Evolutionary conservation across 441 rosid genomes (phyloP), one percentile per base, ranked within the genome.

Genomic region (Euphorbia celastroides): DNA sequence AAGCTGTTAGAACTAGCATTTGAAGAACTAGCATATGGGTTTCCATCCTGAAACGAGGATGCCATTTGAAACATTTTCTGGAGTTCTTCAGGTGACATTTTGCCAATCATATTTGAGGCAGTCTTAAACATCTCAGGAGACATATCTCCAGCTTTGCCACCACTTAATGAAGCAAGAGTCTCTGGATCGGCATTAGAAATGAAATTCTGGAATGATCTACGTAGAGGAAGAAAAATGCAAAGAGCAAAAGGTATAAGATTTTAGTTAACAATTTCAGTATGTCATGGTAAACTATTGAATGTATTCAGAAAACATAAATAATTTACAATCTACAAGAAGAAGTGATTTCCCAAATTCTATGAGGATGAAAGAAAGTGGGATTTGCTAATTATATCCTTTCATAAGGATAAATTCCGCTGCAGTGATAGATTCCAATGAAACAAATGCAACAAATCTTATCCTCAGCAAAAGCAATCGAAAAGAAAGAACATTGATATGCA

Each of bases 51-150:
- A 71, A 84, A 87, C 3, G 97, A 86, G 14, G 97, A 87, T 26
- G 98, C 96, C 79, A 88, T 22, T 67, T 86, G 84, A 71, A 88
- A 80, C 93, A 91, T 86, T 66, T 75, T 91, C 57, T 91, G 86
- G 65, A 94, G 93, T 76, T 91, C 97, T 62, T 88, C 92, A 8
- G 92, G 88, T 16, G 97, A 77, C 96, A 94, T 89, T 75, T 88
- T 91, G 73, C 89, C 30, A 11, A 94, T 84, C 97, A 89, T 91
- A 71, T 72, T 81, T 9, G 97, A 84, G 20, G 93, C 96, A 41
- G 88, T 78, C 76, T 76, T 89, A 34, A 93, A 78, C 96, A 93
- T 88, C 72, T 86, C 91, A 16, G 97, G 88, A 62, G 94, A 74
- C 68, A 86, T 74, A 19, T 83, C 94, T 74, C 89, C 90, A 72